These are phyloP conservation scores for Beauveria asiatica DNA, from an alignment of 2,329 filamentous ascomycete species.

Conservation along the genomic window DNA sequence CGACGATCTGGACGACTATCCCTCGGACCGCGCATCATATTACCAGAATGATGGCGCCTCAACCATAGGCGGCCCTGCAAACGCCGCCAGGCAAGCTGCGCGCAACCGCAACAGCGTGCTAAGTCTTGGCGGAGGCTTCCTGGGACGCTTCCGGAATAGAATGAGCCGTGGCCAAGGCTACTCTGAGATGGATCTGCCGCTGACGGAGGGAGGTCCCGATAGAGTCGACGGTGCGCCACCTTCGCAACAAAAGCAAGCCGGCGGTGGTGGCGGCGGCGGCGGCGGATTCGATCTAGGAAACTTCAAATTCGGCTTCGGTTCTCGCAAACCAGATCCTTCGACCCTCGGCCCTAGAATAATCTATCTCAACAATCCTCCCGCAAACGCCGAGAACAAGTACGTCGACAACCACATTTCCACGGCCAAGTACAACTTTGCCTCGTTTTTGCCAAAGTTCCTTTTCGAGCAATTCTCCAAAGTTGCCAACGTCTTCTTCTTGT, in stretches of 20 bases:
- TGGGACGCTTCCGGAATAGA: constrained; percentile 83
- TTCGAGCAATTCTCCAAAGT: constrained; percentile 99
- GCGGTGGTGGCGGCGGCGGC: constrained; percentile 14
- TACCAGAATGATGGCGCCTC: constrained; percentile 56
- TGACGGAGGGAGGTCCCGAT: constrained; percentile 64
- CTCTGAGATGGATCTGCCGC: constrained; percentile 94
- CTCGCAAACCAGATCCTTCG: constrained; percentile 77
- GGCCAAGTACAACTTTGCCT: constrained; percentile 90
- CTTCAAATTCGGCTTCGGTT: constrained; percentile 89
- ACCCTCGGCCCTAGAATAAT: constrained; percentile 88
- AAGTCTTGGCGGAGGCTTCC: constrained; percentile 73
- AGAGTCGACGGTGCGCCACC: constrained; percentile 18
- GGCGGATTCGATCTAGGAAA: constrained; percentile 54
- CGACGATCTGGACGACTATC: constrained; percentile 74
- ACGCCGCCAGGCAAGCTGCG: constrained; percentile 46
- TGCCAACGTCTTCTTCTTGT: constrained; percentile 98
- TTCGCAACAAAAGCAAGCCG: constrained; percentile 32
- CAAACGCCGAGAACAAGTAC: constrained; percentile 83
- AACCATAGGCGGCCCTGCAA: constrained; percentile 38
- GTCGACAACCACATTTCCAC: constrained; percentile 96
- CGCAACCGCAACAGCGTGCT: constrained; percentile 83
- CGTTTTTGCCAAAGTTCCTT: constrained; percentile 93
- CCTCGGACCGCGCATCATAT: constrained; percentile 68
- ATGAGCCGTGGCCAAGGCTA: constrained; percentile 82
- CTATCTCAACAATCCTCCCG: constrained; percentile 90